Conservation (phyloP, 257 asterid genomes). For the Scutellaria minor region DNA sequence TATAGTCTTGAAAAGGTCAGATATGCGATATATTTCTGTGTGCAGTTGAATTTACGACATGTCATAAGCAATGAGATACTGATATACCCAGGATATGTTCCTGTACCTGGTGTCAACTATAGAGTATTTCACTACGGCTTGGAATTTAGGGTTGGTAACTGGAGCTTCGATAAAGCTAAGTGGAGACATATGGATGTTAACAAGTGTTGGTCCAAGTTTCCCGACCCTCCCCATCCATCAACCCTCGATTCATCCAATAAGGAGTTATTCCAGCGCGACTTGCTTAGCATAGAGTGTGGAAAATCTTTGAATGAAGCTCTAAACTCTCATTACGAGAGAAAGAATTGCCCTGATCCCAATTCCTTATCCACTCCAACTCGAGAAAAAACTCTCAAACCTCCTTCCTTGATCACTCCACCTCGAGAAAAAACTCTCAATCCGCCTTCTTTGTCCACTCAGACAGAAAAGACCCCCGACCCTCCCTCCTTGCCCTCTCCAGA, state of each 20-base stretch:
- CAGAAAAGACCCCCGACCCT: slow-evolving; percentile 31
- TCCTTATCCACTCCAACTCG: slow-evolving; percentile 38
- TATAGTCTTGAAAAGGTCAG: background rate
- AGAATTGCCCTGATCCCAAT: slow-evolving; percentile 59
- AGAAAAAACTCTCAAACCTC: slow-evolving; percentile 36
- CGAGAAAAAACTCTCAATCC: slow-evolving; percentile 35
- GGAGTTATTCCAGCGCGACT: slow-evolving; percentile 65
- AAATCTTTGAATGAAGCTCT: slow-evolving; percentile 78
- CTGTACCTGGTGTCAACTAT: slow-evolving; percentile 70
- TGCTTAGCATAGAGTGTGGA: slow-evolving; percentile 86
- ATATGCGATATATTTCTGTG: slow-evolving; percentile 20
- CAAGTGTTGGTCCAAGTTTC: slow-evolving; percentile 85
- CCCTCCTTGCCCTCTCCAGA: slow-evolving; percentile 38
- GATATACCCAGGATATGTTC: slow-evolving; percentile 92
- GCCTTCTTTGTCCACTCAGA: slow-evolving; percentile 35
- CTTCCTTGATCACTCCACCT: slow-evolving; percentile 35
- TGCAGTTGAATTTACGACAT: slow-evolving; percentile 82
- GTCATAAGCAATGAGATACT: slow-evolving; percentile 68
- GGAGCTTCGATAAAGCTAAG: slow-evolving; percentile 97
- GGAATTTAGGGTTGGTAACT: slow-evolving; percentile 79
- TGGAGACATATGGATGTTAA: slow-evolving; percentile 72
- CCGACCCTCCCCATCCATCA: slow-evolving; percentile 74
- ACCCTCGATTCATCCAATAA: slow-evolving; percentile 62
- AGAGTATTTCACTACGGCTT: slow-evolving; percentile 88
- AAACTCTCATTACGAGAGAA: slow-evolving; percentile 54